Conservation (phyloP, 1,139 yeast species). For the Protomyces pachydermus region DNA sequence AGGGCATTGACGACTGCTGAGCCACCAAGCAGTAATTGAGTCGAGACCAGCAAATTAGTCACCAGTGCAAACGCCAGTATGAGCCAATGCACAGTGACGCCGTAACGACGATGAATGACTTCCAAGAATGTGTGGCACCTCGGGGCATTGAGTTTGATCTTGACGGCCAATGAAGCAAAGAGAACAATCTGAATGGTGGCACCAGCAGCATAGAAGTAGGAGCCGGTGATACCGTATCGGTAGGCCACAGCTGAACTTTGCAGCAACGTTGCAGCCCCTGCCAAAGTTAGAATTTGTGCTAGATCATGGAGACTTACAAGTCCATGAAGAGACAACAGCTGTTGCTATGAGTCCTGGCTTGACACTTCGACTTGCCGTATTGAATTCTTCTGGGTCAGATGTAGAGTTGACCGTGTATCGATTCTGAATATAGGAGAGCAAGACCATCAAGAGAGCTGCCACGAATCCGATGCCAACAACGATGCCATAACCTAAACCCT, state of each 20-base stretch:
- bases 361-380: slow-evolving; percentile 42
- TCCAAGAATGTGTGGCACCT: slow-evolving; percentile 45
- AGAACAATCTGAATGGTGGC: slow-evolving; percentile 40
- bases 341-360: slow-evolving; percentile 41
- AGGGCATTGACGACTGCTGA: slow-evolving; percentile 39
- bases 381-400: slow-evolving; percentile 42
- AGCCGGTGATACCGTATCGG: slow-evolving; percentile 28
- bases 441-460: not conserved
- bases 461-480: not conserved
- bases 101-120: slow-evolving; percentile 43
- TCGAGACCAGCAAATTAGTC: slow-evolving; percentile 43
- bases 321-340: slow-evolving; percentile 44
- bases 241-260: slow-evolving; percentile 40
- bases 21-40: slow-evolving; percentile 44
- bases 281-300: not conserved
- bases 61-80: slow-evolving; percentile 43
- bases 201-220: slow-evolving; percentile 31
- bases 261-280: slow-evolving; percentile 27
- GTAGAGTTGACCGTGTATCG: slow-evolving; percentile 38
- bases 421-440: slow-evolving; percentile 37
- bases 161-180: slow-evolving; percentile 42
- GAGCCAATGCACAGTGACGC: slow-evolving; percentile 42
- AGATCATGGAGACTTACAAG: slow-evolving; percentile 34
- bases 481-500: not conserved
- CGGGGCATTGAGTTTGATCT: slow-evolving; percentile 44